Percentiles rank a stretch among this genome's conserved stretches.
These are phyloP conservation scores for Sphaerulina musiva DNA, from an alignment of 2,329 filamentous ascomycete genomes.

Conservation along the genomic window DNA sequence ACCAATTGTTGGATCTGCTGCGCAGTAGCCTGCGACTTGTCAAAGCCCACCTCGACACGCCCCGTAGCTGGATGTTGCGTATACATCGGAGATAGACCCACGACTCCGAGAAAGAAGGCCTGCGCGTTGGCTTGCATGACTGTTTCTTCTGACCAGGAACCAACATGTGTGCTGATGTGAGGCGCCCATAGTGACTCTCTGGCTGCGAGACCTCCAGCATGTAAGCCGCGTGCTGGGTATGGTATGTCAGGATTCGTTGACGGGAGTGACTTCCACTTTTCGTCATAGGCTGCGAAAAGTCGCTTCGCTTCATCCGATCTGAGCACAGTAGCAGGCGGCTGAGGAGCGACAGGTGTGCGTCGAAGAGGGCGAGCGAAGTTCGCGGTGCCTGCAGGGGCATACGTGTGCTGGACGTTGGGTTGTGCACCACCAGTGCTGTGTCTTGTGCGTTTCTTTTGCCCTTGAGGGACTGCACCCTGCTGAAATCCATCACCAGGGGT, in stretches of 20 bases:
- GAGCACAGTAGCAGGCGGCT: slow-evolving; percentile 22
- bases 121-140: slow-evolving; percentile 32
- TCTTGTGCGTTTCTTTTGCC: slow-evolving; percentile 17
- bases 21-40: slow-evolving; percentile 17
- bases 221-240: slow-evolving; percentile 29
- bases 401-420: slow-evolving; percentile 1
- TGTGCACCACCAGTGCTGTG: slow-evolving; percentile 13
- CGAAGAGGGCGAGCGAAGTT: slow-evolving; percentile 6
- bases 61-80: slow-evolving; percentile 20
- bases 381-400: slow-evolving; percentile 1
- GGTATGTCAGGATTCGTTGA: slow-evolving; percentile 26
- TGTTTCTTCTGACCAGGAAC: slow-evolving; percentile 30
- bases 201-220: slow-evolving; percentile 22
- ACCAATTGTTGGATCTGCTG: slow-evolving; percentile 24
- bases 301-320: slow-evolving; percentile 25
- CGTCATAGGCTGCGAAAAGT: slow-evolving; percentile 27
- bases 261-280: slow-evolving; percentile 26
- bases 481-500: slow-evolving; percentile 13
- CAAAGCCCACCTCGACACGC: slow-evolving; percentile 25
- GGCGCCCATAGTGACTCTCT: slow-evolving; percentile 27
- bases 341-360: slow-evolving; percentile 13
- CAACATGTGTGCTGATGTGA: slow-evolving; percentile 15
- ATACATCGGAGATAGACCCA: slow-evolving; percentile 24
- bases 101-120: slow-evolving; percentile 29
- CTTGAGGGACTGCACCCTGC: neutral